phyloP scores from a whole-genome alignment of 164 flowering plant genomes.

The Paratinospora sagittata region DNA sequence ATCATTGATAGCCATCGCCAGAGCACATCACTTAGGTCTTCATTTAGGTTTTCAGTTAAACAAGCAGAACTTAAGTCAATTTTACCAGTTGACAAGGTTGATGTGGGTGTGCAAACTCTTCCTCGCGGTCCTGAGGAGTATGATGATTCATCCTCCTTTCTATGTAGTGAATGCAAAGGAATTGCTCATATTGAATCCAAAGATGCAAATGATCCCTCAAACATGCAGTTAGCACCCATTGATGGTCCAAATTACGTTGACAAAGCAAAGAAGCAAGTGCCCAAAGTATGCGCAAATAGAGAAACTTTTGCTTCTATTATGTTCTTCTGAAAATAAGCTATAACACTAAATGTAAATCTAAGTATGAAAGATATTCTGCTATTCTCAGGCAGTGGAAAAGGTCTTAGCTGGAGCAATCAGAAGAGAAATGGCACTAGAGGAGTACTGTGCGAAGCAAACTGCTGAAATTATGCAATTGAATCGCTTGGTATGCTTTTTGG shows the following conservation, averaged over 20 bases:
- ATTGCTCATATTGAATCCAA: slow-evolving; percentile 25
- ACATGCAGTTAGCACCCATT: slow-evolving; percentile 56
- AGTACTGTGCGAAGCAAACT: slow-evolving; percentile 66
- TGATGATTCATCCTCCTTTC: slow-evolving; percentile 19
- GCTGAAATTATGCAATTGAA: slow-evolving; percentile 81
- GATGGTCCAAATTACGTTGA: slow-evolving; percentile 33
- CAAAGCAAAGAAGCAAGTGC: slow-evolving; percentile 57
- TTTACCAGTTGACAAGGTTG: slow-evolving; percentile 48
- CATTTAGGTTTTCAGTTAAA: slow-evolving; percentile 66
- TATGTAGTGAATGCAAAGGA: slow-evolving; percentile 64
- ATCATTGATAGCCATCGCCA: slow-evolving; percentile 53
- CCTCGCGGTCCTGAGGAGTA: slow-evolving; percentile 22
- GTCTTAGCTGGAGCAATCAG: slow-evolving; percentile 94
- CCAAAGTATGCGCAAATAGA: slow-evolving; percentile 49
- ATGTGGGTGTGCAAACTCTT: slow-evolving; percentile 77
- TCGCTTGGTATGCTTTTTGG: slow-evolving; percentile 59
- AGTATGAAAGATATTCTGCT: background rate
- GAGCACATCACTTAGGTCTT: slow-evolving; percentile 58
- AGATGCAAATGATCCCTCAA: slow-evolving; percentile 33
- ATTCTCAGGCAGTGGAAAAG: slow-evolving; percentile 80
- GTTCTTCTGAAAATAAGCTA: background rate
- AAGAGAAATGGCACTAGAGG: slow-evolving; percentile 97
- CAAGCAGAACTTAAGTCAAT: slow-evolving; percentile 45
- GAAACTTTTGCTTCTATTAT: background rate
- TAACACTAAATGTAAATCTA: background rate